Conservation (phyloP, 192 early-diverging fungal genomes). For the Funneliformis geosporum region DNA sequence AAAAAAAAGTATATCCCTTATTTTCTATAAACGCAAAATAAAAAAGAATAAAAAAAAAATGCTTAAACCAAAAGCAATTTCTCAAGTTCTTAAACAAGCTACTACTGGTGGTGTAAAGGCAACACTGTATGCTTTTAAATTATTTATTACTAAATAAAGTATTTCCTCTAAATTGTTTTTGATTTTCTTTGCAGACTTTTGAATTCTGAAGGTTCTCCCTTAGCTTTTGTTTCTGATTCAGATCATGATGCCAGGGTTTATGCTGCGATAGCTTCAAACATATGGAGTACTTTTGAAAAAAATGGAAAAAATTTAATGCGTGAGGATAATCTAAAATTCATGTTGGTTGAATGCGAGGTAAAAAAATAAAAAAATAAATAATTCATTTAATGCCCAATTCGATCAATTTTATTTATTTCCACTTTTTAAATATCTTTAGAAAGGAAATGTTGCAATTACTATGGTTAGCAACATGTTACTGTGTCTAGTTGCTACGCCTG, state of each 20-base stretch:
- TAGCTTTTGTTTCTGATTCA: conserved; percentile 56
- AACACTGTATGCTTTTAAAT: conserved; percentile 45
- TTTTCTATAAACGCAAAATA: too few species aligned
- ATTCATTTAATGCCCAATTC: not conserved
- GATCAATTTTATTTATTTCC: not conserved
- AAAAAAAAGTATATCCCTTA: too few species aligned
- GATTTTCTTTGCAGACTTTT: conserved; percentile 45
- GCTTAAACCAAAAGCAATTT: conserved; percentile 65
- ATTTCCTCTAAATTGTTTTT: not conserved
- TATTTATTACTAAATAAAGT: not conserved
- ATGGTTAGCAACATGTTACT: conserved; percentile 55
- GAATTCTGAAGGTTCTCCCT: conserved; percentile 57
- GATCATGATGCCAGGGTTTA: conserved; percentile 56
- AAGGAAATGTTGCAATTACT: conserved; percentile 49
- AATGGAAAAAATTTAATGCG: conserved; percentile 35
- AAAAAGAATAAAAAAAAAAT: conserved; percentile 41
- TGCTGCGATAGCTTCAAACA: conserved; percentile 60
- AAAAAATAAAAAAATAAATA: too few species aligned
- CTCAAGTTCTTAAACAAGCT: conserved; percentile 59
- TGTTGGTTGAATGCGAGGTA: conserved; percentile 56
- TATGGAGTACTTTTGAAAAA: conserved; percentile 60
- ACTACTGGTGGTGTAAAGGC: conserved; percentile 55
- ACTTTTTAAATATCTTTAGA: conserved; percentile 33
- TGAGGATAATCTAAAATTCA: conserved; percentile 41
- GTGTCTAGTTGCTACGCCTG: conserved; percentile 52